phyloP scores from a whole-genome alignment of 2,329 filamentous ascomycete genomes.

The Pezicula rhizophila region DNA sequence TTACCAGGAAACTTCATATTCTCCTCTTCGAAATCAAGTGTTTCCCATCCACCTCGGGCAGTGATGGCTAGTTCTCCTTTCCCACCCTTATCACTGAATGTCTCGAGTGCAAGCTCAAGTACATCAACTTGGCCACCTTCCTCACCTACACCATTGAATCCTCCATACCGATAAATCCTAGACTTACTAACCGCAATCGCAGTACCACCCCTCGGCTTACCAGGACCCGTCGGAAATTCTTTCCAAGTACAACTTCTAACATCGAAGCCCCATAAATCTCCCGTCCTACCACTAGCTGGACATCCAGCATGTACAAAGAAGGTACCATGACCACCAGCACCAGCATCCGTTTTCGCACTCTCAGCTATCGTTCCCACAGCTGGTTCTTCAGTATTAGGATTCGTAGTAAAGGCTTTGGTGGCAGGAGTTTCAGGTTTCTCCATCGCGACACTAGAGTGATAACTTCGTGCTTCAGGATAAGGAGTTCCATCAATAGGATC shows the following conservation, averaged over 20 bases:
- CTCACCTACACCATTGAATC: conserved; percentile 66
- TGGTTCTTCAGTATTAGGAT: conserved; percentile 40
- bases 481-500: conserved; percentile 45
- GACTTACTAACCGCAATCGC: conserved; percentile 59
- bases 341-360: conserved; percentile 49
- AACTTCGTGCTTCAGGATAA: conserved; percentile 61
- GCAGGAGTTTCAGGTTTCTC: conserved; percentile 39
- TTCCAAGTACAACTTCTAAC: conserved; percentile 60
- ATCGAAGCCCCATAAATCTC: conserved; percentile 76
- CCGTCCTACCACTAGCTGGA: conserved; percentile 50
- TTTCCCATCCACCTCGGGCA: conserved; percentile 50
- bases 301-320: conserved; percentile 75
- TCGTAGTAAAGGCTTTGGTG: conserved; percentile 18
- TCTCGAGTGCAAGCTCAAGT: conserved; percentile 50
- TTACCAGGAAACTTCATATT: conserved; percentile 41
- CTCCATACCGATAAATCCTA: conserved; percentile 72
- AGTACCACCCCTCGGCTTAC: conserved; percentile 59
- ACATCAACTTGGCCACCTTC: conserved; percentile 68
- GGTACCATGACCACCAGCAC: conserved; percentile 59
- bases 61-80: conserved; percentile 44
- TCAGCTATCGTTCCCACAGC: conserved; percentile 52
- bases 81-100: conserved; percentile 44
- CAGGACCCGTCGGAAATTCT: conserved; percentile 60
- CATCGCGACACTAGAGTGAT: conserved; percentile 57
- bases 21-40: conserved; percentile 38